Evolutionary conservation across 208 protist species (phyloP), one percentile per base, ranked within the genome.

Genomic region (Blechomonas ayalai): DNA sequence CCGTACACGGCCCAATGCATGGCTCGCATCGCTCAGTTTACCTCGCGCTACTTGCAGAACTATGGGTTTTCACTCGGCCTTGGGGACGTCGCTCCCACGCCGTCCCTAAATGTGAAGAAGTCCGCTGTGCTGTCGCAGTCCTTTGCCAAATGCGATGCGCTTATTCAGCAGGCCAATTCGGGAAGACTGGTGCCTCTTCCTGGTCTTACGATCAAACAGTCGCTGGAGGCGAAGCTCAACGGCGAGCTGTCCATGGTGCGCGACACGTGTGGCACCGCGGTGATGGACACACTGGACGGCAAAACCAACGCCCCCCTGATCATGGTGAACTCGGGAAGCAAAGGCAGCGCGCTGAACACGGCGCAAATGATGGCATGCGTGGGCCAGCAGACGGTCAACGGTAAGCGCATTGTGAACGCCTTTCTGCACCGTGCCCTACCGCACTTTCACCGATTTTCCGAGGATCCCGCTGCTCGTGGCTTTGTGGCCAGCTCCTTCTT

Each of bases 11-110:
- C 97, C 16, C 59, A 71, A 9, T 69, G 73, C 51, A 99, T 99
- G 97, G 80, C 80, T 6, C 82, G 97, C 52, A 79, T 99, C 20
- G 83, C 97, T 3, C 92, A 95, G 52, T 76, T 99, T 27, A 93
- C 82, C 15, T 79, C 93, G 5, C 73, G 96, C 28, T 98, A 88
- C 45, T 55, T 97, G 37, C 73, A 88, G 52, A 94, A 98, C 60
- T 80, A 95, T 41, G 98, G 99, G 36, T 99, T 99, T 73, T 97
- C 91, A 7, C 99, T 99, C 67, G 99, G 99, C 23, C 98, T 99
- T 44, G 80, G 78, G 15, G 97, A 99, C 62, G 97, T 99, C 20
- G 87, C 79, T 9, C 98, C 98, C 9, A 93, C 82, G 23, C 43
- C 60, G 23, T 34, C 56, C 15, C 62, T 99, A 3, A 79, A 81